These are phyloP conservation scores for Ophiostoma montium DNA, from an alignment of 2,329 filamentous ascomycete genomes.

Conservation along the genomic window DNA sequence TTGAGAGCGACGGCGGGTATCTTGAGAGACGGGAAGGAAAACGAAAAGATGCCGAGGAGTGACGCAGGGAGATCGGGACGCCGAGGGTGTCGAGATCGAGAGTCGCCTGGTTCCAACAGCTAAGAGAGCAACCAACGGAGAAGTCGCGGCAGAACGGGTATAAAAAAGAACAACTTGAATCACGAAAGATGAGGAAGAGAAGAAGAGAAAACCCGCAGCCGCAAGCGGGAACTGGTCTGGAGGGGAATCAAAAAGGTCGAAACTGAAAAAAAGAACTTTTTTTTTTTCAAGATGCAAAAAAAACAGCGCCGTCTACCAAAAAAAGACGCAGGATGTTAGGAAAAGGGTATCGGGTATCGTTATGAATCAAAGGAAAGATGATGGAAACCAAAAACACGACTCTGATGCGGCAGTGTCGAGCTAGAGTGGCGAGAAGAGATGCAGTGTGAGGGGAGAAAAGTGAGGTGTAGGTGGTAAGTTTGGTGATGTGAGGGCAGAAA, in stretches of 20 bases:
- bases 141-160: not conserved
- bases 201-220: not conserved
- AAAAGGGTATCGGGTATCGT: not conserved
- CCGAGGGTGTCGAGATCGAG: not conserved
- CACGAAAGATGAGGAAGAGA: not conserved
- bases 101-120: not conserved
- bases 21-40: slow-evolving; percentile 1
- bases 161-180: not conserved
- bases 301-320: slow-evolving; percentile 1
- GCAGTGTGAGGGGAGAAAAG: not conserved
- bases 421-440: not conserved
- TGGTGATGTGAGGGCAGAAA: not conserved
- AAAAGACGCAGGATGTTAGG: not conserved
- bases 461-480: not conserved
- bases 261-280: not conserved
- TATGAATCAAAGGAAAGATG: not conserved
- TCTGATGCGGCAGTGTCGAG: not conserved
- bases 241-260: slow-evolving; percentile 1
- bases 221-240: not conserved
- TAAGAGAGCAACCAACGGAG: not conserved
- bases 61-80: not conserved
- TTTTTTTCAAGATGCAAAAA: not conserved
- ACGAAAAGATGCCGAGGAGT: not conserved
- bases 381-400: not conserved
- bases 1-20: slow-evolving; percentile 1